Base-by-base conservation (phyloP, 169 alveolate genomes). In the Cryptosporidium canis region DNA sequence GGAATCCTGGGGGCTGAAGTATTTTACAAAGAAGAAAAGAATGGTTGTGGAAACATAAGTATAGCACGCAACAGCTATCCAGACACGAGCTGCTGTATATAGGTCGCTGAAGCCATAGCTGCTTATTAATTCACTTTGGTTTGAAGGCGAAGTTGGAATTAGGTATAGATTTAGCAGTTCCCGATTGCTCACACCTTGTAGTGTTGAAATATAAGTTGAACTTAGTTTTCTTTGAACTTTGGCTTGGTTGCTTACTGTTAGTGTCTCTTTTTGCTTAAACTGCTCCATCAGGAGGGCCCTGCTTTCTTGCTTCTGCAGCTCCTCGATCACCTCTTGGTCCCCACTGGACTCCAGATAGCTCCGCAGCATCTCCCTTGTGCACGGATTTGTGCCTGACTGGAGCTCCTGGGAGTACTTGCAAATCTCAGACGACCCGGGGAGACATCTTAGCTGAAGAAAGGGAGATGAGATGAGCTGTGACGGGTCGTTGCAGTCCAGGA, bases 101-200 rank as follows among this genome's bases (percentile, higher is more conserved):
- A 72, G 65, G 41, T 72, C 85, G 65, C 85, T 72, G 45, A 53
- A 72, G 47, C 85, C 85, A 72, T 51, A 37, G 65, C 61, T 72
- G 65, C 85, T 72, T 51, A 51, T 21, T 51, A 72, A 72, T 56
- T 72, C 85, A 72, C 70, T 56, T 31, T 55, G 67, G 61, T n/a
- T 35, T 72, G 70, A 72, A 51, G 70, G 70, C 58, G 70, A 31
- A 31, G 45, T 21, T 14, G 85, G 85, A 18, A 72, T 27, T 39
- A 72, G 65, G 65, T 72, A 72, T 33, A 72, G 41, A 55, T 72
- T 71, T 18, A 72, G 24, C 29, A 72, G 27, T 56, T 72, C 85
- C 14, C 70, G 51, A 27, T 72, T 72, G 31, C 64, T 29, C 4
- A 53, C 65, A 2, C 85, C 85, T 41, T 72, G 71, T 72, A 72